These are phyloP conservation scores for Umbellularia californica DNA, from an alignment of 164 flowering plant species.

Conservation along the genomic window DNA sequence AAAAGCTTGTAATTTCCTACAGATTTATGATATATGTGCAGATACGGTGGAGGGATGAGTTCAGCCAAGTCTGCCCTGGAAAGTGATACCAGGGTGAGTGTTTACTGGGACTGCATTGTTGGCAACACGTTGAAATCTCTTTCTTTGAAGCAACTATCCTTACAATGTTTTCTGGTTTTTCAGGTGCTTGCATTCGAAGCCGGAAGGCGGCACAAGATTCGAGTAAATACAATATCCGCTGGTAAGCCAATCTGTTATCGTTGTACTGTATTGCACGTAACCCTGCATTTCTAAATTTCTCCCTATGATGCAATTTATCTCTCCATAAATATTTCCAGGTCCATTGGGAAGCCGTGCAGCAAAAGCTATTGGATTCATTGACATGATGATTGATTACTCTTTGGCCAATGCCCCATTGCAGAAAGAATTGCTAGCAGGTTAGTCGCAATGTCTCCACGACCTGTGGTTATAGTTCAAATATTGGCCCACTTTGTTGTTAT, in stretches of 20 bases:
- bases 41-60: slow-evolving; percentile 99
- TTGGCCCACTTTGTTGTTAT: background rate
- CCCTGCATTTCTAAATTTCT: background rate
- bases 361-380: slow-evolving; percentile 91
- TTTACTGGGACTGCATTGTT: background rate
- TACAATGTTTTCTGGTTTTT: slow-evolving; percentile 13
- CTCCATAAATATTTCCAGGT: slow-evolving; percentile 37
- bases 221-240: slow-evolving; percentile 95
- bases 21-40: slow-evolving; percentile 15
- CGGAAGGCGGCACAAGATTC: slow-evolving; percentile 70
- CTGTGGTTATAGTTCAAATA: background rate
- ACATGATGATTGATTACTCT: slow-evolving; percentile 89
- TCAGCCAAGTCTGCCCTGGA: slow-evolving; percentile 98
- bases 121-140: background rate
- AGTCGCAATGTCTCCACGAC: background rate
- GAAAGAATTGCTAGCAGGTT: slow-evolving; percentile 81
- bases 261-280: background rate
- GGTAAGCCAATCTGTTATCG: slow-evolving; percentile 35
- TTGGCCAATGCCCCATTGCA: slow-evolving; percentile 79
- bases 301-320: background rate
- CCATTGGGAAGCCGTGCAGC: slow-evolving; percentile 94
- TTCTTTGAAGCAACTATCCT: background rate
- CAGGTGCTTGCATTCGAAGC: slow-evolving; percentile 99
- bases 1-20: background rate
- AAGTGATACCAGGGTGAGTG: slow-evolving; percentile 74